phyloP scores from a whole-genome alignment of 805 yeast species.

The Metschnikowia shivogae region DNA sequence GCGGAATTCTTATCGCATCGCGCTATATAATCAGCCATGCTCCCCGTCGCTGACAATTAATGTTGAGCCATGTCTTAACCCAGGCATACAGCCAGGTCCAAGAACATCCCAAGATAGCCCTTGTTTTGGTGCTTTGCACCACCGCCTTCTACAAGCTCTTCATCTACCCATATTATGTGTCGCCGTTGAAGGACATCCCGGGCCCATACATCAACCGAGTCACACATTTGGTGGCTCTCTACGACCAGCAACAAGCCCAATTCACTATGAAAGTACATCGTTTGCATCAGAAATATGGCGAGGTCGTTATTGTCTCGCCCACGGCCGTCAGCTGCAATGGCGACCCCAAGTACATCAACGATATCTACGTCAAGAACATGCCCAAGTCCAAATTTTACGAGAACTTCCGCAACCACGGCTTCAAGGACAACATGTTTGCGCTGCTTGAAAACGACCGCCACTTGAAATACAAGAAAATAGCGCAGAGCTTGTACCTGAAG shows the following conservation, averaged over 20 bases:
- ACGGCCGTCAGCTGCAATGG: conserved; percentile 55
- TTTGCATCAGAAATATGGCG: conserved; percentile 55
- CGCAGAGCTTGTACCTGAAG: conserved; percentile 33
- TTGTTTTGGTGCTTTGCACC: conserved; percentile 7
- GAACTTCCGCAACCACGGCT: conserved; percentile 56
- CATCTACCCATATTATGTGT: conserved; percentile 44
- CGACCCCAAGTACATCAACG: conserved; percentile 46
- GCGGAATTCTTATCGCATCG: conserved; percentile 6
- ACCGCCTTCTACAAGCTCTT: conserved; percentile 32
- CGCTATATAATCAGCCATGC: background rate
- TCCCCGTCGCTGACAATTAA: background rate
- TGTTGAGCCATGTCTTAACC: conserved; percentile 9
- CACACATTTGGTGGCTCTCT: conserved; percentile 31
- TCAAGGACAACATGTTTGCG: conserved; percentile 53
- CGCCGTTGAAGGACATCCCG: conserved; percentile 50
- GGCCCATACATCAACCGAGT: conserved; percentile 55
- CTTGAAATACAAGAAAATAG: conserved; percentile 27
- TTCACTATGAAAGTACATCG: conserved; percentile 40
- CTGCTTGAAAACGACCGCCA: conserved; percentile 41
- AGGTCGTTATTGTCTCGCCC: conserved; percentile 60
- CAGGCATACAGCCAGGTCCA: background rate
- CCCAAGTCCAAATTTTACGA: conserved; percentile 57
- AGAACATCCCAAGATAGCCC: conserved; percentile 1
- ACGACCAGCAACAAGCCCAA: conserved; percentile 43
- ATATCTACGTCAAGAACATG: conserved; percentile 53